phyloP scores from a whole-genome alignment of 2,329 filamentous ascomycete species.

The Microdochium bolleyi region DNA sequence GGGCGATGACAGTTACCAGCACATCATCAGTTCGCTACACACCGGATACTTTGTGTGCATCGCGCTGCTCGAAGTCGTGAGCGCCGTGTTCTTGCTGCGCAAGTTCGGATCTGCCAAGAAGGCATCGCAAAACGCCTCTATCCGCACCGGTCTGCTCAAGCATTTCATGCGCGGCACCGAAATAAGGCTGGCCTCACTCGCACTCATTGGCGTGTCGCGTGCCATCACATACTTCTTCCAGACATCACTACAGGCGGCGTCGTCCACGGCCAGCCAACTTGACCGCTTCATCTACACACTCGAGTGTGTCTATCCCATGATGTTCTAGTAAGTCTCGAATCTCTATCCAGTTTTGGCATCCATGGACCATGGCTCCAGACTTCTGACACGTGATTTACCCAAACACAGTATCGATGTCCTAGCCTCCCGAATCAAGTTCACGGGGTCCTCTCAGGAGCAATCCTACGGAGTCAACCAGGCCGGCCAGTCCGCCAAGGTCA shows the following conservation, averaged over 20 bases:
- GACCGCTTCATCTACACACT: conserved; percentile 32
- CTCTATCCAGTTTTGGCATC: no score
- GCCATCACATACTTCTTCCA: conserved; percentile 33
- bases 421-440: not conserved
- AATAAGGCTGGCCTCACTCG: conserved; percentile 26
- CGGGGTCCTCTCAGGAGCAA: not conserved
- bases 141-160: conserved; percentile 22
- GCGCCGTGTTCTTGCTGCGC: conserved; percentile 28
- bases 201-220: conserved; percentile 27
- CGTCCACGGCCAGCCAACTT: conserved; percentile 24
- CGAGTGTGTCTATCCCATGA: conserved; percentile 31
- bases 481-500: not conserved
- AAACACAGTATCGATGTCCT: conserved; percentile 1
- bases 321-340: conserved; percentile 29
- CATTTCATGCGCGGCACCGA: conserved; percentile 32
- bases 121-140: conserved; percentile 19
- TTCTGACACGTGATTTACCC: not conserved
- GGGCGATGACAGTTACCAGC: conserved; percentile 13
- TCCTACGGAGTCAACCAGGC: not conserved
- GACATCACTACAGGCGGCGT: conserved; percentile 24
- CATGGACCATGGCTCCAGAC: not conserved
- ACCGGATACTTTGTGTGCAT: conserved; percentile 32
- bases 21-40: conserved; percentile 26
- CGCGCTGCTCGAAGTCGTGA: conserved; percentile 29
- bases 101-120: conserved; percentile 25